Percentiles rank a stretch among this genome's conserved stretches.
Evolutionary conservation across 2,329 filamentous ascomycete species (phyloP).

Genomic region (Exophiala calicioides): DNA sequence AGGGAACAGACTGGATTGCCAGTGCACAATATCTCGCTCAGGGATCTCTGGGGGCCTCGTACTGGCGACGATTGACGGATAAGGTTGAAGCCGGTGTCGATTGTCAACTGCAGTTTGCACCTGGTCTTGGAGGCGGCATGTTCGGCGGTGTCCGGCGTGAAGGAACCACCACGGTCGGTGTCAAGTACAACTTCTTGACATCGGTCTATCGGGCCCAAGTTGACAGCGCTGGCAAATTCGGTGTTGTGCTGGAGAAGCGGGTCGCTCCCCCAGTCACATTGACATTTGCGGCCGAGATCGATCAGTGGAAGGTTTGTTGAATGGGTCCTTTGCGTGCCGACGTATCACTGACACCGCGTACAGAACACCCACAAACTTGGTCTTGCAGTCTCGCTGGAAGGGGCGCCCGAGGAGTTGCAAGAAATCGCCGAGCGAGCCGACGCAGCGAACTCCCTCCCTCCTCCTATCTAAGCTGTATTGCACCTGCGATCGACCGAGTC

Average conservation of each 20-base stretch:
- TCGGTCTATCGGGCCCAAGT: constrained; percentile 94
- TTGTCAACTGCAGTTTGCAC: constrained; percentile 80
- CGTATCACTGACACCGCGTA: constrained; percentile 9
- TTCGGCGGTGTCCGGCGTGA: constrained; percentile 83
- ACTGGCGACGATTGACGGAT: constrained; percentile 90
- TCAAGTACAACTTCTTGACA: constrained; percentile 97
- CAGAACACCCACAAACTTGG: constrained; percentile 95
- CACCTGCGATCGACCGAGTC: too few species aligned
- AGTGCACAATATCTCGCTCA: constrained; percentile 87
- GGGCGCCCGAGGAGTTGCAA: constrained; percentile 80
- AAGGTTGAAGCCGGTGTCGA: constrained; percentile 96
- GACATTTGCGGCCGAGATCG: constrained; percentile 94
- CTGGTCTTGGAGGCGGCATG: constrained; percentile 62
- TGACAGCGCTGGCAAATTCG: constrained; percentile 91
- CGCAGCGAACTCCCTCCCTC: constrained; percentile 35
- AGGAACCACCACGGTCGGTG: constrained; percentile 85
- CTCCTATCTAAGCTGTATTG: constrained; percentile 47
- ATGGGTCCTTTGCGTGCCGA: constrained; percentile 1
- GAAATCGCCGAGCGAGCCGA: constrained; percentile 54
- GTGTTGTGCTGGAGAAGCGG: constrained; percentile 91
- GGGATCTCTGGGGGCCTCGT: constrained; percentile 84
- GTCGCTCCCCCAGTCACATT: constrained; percentile 89
- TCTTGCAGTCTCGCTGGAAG: constrained; percentile 88
- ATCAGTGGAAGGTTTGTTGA: constrained; percentile 82
- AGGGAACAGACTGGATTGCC: constrained; percentile 86